Evolutionary conservation across 441 rosid species (phyloP), one percentile per base, ranked within the genome.

Genomic region (Sinapis alba): DNA sequence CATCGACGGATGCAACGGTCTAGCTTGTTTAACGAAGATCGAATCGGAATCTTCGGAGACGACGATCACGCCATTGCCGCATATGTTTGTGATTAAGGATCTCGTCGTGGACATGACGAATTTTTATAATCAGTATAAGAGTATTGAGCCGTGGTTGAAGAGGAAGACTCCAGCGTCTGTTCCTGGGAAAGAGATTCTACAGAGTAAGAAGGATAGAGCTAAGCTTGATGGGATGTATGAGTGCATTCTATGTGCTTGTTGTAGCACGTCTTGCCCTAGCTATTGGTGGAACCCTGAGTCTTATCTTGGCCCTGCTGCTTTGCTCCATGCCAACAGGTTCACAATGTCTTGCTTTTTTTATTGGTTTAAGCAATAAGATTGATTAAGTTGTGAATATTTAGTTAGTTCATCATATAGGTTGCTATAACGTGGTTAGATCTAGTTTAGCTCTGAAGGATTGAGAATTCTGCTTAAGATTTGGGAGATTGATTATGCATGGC

Each of bases 241-340:
- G 80, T 92, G 99, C 61, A 94, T 94, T 15, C 78, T 92, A 23
- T 94, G 99, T 64, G 95, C 99, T 43, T 96, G 99, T 71, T 96
- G 99, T 61, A 91, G 94, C 73, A 91, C 98, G 0, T 90, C 98
- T 7, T 96, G 97, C 78, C 99, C 99, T 38, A 96, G 99, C 65
- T 96, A 96, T 65, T 96, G 99, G 99, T 96, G 99, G 99, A 96
- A 93, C 27, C 98, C 99, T 19, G 99, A 96, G 72, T 81, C 94
- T 26, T 96, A 96, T 66, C 82, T 96, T 77, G 99, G 97, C 1
- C 99, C 99, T 0, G 99, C 98, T 51, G 97, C 97, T 60, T 79
- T 96, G 85, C 94, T 96, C 18, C 97, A 96, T 16, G 99, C 99
- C 51, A 96, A 96, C 51, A 86, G 99, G 98, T 92, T 73, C 76